Conservation (phyloP, 805 yeast genomes). For the Lachancea lanzarotensis region DNA sequence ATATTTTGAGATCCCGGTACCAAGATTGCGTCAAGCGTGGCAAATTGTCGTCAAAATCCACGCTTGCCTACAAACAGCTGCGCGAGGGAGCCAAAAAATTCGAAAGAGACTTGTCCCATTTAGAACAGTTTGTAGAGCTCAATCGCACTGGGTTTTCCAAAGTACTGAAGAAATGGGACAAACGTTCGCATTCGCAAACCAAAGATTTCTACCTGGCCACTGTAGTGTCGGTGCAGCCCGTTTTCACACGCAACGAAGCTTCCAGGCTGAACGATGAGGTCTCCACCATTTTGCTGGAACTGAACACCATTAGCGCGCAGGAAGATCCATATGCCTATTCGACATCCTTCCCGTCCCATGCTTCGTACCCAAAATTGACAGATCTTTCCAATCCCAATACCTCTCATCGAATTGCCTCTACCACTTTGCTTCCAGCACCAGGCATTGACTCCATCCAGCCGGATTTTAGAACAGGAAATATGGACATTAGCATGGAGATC, state of each 20-base stretch:
- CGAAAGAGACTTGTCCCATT: conserved; percentile 77
- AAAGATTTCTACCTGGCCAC: conserved; percentile 86
- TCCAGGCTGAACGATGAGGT: conserved; percentile 72
- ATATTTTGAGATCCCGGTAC: conserved; percentile 68
- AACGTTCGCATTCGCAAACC: conserved; percentile 88
- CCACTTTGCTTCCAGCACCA: background rate
- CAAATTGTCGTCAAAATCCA: conserved; percentile 47
- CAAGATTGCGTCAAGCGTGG: conserved; percentile 41
- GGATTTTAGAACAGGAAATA: conserved; percentile 2
- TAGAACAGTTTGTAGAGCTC: conserved; percentile 89
- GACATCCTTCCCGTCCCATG: background rate
- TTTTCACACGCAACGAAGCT: conserved; percentile 83
- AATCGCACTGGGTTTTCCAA: conserved; percentile 95
- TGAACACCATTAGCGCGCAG: conserved; percentile 24
- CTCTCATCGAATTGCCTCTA: background rate
- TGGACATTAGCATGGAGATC: conserved; percentile 24
- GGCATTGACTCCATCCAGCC: background rate
- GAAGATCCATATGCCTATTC: conserved; percentile 6
- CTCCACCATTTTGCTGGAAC: conserved; percentile 22
- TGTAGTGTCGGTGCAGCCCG: conserved; percentile 95
- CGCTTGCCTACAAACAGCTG: conserved; percentile 72
- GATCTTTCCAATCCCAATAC: background rate
- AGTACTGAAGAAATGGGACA: conserved; percentile 97
- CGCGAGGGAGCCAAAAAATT: conserved; percentile 87
- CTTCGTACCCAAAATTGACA: background rate